Evolutionary conservation across 805 yeast species (phyloP).

Genomic region (Tetrapisispora pingtungensis): DNA sequence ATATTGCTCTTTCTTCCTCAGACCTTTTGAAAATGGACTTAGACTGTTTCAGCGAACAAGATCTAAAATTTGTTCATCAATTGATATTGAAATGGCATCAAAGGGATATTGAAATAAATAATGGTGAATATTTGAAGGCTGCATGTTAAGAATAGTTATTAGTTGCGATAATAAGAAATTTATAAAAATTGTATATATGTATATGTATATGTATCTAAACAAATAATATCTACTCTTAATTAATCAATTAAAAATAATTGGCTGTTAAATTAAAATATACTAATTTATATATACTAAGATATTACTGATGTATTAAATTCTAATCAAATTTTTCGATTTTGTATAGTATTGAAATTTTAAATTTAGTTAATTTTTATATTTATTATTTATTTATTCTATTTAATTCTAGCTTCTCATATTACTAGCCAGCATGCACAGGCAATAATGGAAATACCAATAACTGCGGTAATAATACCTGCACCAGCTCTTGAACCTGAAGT

Average conservation of each 20-base stretch:
- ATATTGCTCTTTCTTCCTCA: slow-evolving; percentile 11
- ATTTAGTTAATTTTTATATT: background rate
- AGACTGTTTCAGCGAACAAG: slow-evolving; percentile 29
- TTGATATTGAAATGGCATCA: slow-evolving; percentile 18
- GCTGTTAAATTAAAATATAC: too few species aligned
- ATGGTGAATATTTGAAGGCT: slow-evolving; percentile 1
- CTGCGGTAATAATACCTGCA: slow-evolving; percentile 56
- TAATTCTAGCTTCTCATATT: slow-evolving; percentile 10
- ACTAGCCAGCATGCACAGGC: slow-evolving; percentile 39
- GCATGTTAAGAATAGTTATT: background rate
- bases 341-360: background rate
- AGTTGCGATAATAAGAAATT: too few species aligned
- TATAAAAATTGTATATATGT: too few species aligned
- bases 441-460: slow-evolving; percentile 39
- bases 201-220: too few species aligned
- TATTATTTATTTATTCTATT: background rate
- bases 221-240: too few species aligned
- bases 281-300: too few species aligned
- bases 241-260: too few species aligned
- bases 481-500: slow-evolving; percentile 49
- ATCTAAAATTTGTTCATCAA: slow-evolving; percentile 16
- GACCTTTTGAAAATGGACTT: slow-evolving; percentile 17
- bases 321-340: background rate
- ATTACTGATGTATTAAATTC: too few species aligned
- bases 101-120: slow-evolving; percentile 6